A percentile compares a stretch with the other conserved stretches of the same genome.
phyloP scores from a whole-genome alignment of 305 asterid species.

The Fraxinus baroniana region DNA sequence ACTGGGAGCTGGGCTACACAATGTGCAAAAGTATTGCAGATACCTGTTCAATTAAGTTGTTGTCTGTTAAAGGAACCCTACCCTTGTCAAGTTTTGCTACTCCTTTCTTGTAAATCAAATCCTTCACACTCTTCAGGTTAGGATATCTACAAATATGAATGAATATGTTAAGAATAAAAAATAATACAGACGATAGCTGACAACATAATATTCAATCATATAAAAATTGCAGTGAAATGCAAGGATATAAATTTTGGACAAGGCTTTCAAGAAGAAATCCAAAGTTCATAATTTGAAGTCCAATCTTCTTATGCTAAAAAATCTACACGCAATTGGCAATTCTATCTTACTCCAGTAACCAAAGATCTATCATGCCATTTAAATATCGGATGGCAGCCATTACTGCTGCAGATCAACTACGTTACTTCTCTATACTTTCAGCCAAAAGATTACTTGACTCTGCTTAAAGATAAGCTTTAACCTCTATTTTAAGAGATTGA shows the following conservation, averaged over 20 bases:
- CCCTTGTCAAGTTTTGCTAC: conserved; percentile 55
- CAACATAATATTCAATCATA: not conserved
- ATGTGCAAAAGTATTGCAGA: conserved; percentile 2
- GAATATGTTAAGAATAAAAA: conserved; percentile 1
- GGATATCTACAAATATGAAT: conserved; percentile 60
- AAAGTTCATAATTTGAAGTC: not conserved
- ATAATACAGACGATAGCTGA: not conserved
- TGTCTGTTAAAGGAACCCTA: conserved; percentile 80
- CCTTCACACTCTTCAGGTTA: conserved; percentile 79
- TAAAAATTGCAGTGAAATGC: not conserved
- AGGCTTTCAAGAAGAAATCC: not conserved
- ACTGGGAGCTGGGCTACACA: not conserved
- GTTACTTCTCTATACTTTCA: not conserved
- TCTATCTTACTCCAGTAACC: not conserved
- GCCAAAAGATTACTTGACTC: not conserved
- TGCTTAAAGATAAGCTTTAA: not conserved
- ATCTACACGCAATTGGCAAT: not conserved
- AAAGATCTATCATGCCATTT: not conserved
- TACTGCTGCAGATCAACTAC: not conserved
- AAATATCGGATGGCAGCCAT: not conserved
- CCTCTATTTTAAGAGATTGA: not conserved
- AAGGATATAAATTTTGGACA: not conserved
- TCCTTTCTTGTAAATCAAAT: conserved; percentile 90
- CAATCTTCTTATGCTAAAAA: not conserved
- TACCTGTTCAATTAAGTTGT: conserved; percentile 85